Percentiles rank a stretch among this genome's conserved stretches.
phyloP scores from a whole-genome alignment of 495 filamentous ascomycete genomes.

The Hypoxylon cercidicola region DNA sequence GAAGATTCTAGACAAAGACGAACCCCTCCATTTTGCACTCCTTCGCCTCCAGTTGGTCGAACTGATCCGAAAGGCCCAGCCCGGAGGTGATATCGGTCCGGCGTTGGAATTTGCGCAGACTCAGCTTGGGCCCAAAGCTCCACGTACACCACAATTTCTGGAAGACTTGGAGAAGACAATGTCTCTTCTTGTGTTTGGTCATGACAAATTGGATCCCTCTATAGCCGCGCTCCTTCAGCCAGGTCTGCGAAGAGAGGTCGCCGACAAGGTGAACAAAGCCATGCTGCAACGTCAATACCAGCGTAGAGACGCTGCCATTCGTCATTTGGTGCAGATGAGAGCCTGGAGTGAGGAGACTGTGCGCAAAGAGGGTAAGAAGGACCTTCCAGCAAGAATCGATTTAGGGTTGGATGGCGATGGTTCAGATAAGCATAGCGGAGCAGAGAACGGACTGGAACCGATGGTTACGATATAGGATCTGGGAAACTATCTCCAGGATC shows the following conservation, averaged over 20 bases:
- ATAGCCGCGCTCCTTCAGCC: slow-evolving; percentile 80
- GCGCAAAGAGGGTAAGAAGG: slow-evolving; percentile 71
- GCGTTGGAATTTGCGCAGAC: slow-evolving; percentile 88
- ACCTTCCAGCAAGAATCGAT: slow-evolving; percentile 76
- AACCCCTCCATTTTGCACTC: slow-evolving; percentile 88
- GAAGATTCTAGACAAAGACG: slow-evolving; percentile 87
- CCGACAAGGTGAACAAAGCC: slow-evolving; percentile 85
- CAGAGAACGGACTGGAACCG: slow-evolving; percentile 62
- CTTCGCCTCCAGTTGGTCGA: slow-evolving; percentile 93
- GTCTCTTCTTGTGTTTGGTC: slow-evolving; percentile 87
- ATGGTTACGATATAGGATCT: slow-evolving; percentile 67
- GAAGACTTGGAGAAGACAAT: slow-evolving; percentile 92
- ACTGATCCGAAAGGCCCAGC: slow-evolving; percentile 75
- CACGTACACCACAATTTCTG: slow-evolving; percentile 81
- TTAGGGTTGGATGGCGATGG: slow-evolving; percentile 72
- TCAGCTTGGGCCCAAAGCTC: slow-evolving; percentile 86
- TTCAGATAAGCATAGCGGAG: slow-evolving; percentile 46
- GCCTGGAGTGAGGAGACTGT: slow-evolving; percentile 87
- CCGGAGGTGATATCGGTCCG: slow-evolving; percentile 75
- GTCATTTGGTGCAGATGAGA: slow-evolving; percentile 79
- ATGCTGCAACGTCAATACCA: slow-evolving; percentile 77
- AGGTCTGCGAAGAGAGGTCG: slow-evolving; percentile 82
- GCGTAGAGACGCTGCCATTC: slow-evolving; percentile 80
- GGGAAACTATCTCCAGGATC: too few relatives aligned
- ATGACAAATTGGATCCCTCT: slow-evolving; percentile 74